phyloP scores from a whole-genome alignment of 345 rosid genomes.

The Physaria fendleri region DNA sequence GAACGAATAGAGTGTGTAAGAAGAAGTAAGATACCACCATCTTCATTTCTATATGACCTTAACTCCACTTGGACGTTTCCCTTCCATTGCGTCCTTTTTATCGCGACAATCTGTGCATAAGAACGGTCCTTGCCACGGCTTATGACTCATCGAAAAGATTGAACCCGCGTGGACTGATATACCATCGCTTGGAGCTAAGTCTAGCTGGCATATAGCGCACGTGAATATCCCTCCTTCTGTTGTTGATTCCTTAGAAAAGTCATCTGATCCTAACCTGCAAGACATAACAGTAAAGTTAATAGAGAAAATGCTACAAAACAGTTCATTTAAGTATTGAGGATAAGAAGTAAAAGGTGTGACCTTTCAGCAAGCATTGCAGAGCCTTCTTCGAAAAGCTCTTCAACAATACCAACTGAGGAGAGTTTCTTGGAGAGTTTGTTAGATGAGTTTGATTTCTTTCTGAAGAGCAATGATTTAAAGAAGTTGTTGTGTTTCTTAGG shows the following conservation, averaged over 20 bases:
- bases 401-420: conserved; percentile 65
- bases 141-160: conserved; percentile 59
- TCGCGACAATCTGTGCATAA: conserved; percentile 67
- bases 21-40: conserved; percentile 11
- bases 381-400: conserved; percentile 95
- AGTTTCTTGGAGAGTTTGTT: conserved; percentile 58
- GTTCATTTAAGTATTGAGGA: no score
- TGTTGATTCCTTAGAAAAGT: conserved; percentile 33
- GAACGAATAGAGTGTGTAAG: not conserved
- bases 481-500: conserved; percentile 49
- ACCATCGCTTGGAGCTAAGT: conserved; percentile 74
- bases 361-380: conserved; percentile 93
- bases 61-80: conserved; percentile 73
- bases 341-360: conserved; percentile 34
- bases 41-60: conserved; percentile 42
- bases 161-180: conserved; percentile 78
- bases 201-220: conserved; percentile 77
- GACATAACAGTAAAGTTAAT: not conserved
- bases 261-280: conserved; percentile 63
- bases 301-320: not conserved
- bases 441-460: conserved; percentile 54
- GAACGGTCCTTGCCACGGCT: conserved; percentile 95
- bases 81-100: conserved; percentile 96
- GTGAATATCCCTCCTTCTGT: conserved; percentile 62
- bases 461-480: conserved; percentile 46